Conservation (phyloP, 768 basidiomycete species). For the Pluteus cervinus region DNA sequence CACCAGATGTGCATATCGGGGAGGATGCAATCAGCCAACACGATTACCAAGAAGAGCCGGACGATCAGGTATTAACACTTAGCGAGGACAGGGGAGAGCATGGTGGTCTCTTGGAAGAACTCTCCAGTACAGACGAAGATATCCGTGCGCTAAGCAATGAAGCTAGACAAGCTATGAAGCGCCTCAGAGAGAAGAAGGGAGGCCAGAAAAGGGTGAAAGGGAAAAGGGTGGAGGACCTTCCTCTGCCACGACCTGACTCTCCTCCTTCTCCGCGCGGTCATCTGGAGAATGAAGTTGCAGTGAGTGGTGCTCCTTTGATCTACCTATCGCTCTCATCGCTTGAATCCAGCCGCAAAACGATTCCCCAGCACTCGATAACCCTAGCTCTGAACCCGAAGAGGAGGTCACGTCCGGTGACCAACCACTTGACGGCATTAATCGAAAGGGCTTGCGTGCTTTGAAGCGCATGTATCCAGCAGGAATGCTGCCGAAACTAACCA, state of each 20-base stretch:
- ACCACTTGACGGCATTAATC: background rate
- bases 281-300: too few relatives aligned
- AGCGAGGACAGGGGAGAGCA: conserved; percentile 14
- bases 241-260: too few relatives aligned
- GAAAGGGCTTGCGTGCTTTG: conserved; percentile 18
- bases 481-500: conserved; percentile 36
- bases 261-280: too few relatives aligned
- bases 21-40: too few relatives aligned
- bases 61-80: conserved; percentile 13
- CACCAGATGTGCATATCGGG: too few relatives aligned
- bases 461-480: conserved; percentile 48
- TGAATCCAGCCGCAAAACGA: conserved; percentile 11
- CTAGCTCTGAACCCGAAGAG: conserved; percentile 9
- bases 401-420: conserved; percentile 7
- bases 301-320: too few relatives aligned
- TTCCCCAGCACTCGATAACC: conserved; percentile 13
- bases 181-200: conserved; percentile 15
- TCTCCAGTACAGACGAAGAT: conserved; percentile 39
- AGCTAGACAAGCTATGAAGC: conserved; percentile 26
- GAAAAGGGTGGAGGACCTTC: conserved; percentile 9
- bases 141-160: conserved; percentile 25
- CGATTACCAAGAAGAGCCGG: conserved; percentile 24
- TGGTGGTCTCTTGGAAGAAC: conserved; percentile 28
- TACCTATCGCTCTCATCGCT: too few relatives aligned
- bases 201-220: conserved; percentile 12